Evolutionary conservation across 345 rosid species (phyloP).

Genomic region (Luvunga scandens): DNA sequence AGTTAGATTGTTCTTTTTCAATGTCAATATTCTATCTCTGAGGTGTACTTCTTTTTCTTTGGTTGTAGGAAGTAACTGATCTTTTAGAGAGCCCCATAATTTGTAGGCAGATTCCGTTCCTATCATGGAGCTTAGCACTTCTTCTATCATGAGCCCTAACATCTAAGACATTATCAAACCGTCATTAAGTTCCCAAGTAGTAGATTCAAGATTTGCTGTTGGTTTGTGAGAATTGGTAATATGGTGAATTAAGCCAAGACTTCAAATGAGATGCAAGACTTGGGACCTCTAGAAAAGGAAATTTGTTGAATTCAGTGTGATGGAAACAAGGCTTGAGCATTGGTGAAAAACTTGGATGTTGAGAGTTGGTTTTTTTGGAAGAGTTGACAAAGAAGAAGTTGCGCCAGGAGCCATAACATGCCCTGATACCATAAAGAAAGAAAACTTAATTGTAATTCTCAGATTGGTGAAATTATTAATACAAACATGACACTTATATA

Average conservation of each 20-base stretch:
- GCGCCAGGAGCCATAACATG: not conserved
- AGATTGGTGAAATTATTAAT: no score
- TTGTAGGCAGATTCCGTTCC: not conserved
- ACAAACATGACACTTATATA: no score
- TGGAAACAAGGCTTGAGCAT: not conserved
- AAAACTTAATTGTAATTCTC: no score
- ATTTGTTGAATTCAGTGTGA: not conserved
- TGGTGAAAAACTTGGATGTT: not conserved
- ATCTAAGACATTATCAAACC: no score
- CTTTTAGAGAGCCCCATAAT: not conserved
- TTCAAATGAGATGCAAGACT: not conserved
- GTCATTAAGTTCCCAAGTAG: not conserved
- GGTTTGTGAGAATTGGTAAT: not conserved
- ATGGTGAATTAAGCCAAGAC: not conserved
- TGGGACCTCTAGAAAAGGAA: not conserved
- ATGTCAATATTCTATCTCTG: no score
- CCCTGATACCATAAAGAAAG: not conserved
- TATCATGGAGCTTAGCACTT: not conserved
- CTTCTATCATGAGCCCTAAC: no score
- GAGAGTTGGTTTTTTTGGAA: not conserved
- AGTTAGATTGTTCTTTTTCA: not conserved
- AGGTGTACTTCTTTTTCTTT: not conserved
- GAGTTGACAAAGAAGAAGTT: not conserved
- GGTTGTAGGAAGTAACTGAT: no score
- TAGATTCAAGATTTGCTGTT: not conserved